Base-by-base conservation (phyloP, 805 yeast species). In the Kluyveromyces aestuarii region DNA sequence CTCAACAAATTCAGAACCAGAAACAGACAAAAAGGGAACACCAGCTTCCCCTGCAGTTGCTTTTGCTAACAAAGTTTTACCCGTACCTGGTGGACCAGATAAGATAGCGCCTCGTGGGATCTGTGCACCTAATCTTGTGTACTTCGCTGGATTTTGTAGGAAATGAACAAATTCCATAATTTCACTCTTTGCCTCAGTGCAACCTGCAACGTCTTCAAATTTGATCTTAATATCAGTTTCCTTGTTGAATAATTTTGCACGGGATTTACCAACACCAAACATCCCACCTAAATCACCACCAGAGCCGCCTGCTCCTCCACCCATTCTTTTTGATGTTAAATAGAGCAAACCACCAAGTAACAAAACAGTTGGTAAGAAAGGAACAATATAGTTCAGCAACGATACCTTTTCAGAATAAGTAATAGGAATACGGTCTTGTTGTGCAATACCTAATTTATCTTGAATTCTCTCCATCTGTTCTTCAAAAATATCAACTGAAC, bases 21-120 rank as follows among this genome's bases (percentile, higher is more conserved):
- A 87, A 17, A 93, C 98, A 14, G 96, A 86, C 59, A 82, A 82
- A 65, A 93, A 93, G 40, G 99, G 97, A 39, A 93, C 99, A 49
- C 93, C 95, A 0, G 99, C 99, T 68, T 93, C 99, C 56, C 99
- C 99, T 1, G 99, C 99, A 45, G 98, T 93, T 6, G 99, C 99
- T 64, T 88, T 91, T 11, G 99, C 99, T 45, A 93, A 72, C 47
- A 93, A 73, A 1, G 99, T 93, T 66, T 93, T 93, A 80, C 99
- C 99, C 9, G 99, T 93, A 72, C 99, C 99, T 46, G 99, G 99
- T 16, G 99, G 96, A 44, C 99, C 99, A 1, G 96, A 85, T 49
- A 93, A 72, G 51, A 93, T 87, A 9, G 99, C 99, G 58, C 99
- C 99, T 64, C 98, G 80, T 44, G 99, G 99, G 56, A 93, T 93